A percentile compares a stretch with the other conserved stretches of the same genome.
Evolutionary conservation across 1,139 yeast species (phyloP).

Genomic region (Hansenula sp.): DNA sequence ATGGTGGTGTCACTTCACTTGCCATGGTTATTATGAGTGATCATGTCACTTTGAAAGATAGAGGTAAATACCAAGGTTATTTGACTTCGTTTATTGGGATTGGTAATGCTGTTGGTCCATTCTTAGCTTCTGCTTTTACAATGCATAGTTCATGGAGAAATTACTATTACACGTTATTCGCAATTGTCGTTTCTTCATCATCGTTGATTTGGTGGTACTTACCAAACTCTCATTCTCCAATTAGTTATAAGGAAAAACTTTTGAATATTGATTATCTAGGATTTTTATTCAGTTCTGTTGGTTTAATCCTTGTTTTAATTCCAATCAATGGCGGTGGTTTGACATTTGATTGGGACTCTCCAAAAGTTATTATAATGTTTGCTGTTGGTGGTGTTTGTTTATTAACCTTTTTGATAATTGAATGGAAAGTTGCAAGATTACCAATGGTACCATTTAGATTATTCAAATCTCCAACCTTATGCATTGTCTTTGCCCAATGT

Average conservation of each 20-base stretch:
- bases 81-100: constrained; percentile 37
- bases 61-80: constrained; percentile 42
- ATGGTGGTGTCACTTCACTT: constrained; percentile 35
- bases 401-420: constrained; percentile 40
- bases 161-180: constrained; percentile 45
- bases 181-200: constrained; percentile 32
- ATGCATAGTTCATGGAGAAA: constrained; percentile 43
- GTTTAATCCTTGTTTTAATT: constrained; percentile 40
- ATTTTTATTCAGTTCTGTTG: constrained; percentile 38
- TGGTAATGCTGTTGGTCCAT: constrained; percentile 55
- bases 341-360: constrained; percentile 46
- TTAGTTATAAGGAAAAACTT: constrained; percentile 26
- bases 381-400: constrained; percentile 42
- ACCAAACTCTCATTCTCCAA: constrained; percentile 15
- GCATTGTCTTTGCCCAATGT: constrained; percentile 39
- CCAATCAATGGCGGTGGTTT: constrained; percentile 55
- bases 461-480: constrained; percentile 34
- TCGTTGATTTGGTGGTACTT: constrained; percentile 12
- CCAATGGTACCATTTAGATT: constrained; percentile 53
- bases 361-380: constrained; percentile 43
- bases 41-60: constrained; percentile 33
- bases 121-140: constrained; percentile 51
- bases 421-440: constrained; percentile 43
- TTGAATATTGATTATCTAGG: constrained; percentile 49
- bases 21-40: constrained; percentile 38